A percentile compares a stretch with the other conserved stretches of the same genome.
phyloP scores from a whole-genome alignment of 2,329 filamentous ascomycete species.

The Scleromitrula shiraiana region DNA sequence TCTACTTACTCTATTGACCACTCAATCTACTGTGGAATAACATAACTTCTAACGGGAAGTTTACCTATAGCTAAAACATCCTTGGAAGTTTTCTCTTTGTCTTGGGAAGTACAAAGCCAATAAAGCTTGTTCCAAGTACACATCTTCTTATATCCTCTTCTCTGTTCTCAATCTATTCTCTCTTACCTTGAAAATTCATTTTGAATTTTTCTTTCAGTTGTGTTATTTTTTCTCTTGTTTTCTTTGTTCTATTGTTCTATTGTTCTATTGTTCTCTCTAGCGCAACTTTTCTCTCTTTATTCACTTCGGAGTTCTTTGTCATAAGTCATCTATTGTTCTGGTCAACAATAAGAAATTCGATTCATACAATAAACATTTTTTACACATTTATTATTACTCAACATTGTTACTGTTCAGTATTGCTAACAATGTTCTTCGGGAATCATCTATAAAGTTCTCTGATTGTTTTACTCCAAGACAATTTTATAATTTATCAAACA shows the following conservation, averaged over 20 bases:
- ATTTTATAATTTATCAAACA: not conserved
- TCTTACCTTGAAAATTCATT: too few relatives aligned
- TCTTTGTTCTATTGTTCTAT: not conserved
- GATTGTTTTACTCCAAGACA: not conserved
- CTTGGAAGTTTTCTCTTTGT: not conserved
- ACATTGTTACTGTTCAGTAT: constrained; percentile 14
- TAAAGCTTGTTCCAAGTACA: not conserved
- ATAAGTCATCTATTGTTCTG: constrained; percentile 2
- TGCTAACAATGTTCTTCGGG: constrained; percentile 16
- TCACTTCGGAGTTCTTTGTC: not conserved
- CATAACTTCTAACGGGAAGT: not conserved
- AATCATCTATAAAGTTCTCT: constrained; percentile 9
- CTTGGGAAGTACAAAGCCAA: constrained; percentile 5
- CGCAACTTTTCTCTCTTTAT: not conserved
- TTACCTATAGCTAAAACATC: too few relatives aligned
- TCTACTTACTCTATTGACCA: too few relatives aligned
- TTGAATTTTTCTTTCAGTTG: too few relatives aligned
- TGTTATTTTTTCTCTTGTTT: not conserved
- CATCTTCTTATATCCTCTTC: too few relatives aligned
- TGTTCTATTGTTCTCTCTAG: not conserved
- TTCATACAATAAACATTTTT: not conserved
- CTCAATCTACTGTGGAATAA: not conserved
- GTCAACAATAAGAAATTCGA: not conserved
- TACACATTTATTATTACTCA: constrained; percentile 11
- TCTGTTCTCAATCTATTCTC: too few relatives aligned